Conservation (phyloP, 2,329 filamentous ascomycete genomes). For the Fusarium coicis region DNA sequence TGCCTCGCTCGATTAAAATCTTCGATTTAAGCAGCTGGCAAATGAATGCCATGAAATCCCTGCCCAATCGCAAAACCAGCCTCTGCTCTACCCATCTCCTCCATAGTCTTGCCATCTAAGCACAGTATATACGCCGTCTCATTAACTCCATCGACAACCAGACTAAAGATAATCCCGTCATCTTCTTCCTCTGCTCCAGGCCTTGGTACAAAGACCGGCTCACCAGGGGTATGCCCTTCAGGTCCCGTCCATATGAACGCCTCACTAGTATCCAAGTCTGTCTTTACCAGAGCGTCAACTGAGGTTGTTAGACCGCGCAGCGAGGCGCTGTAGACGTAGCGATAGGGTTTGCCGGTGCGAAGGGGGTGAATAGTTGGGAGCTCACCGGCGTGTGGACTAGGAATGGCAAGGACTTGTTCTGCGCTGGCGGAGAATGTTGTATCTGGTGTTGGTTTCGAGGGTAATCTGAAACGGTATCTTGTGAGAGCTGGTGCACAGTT, state of each 20-base stretch:
- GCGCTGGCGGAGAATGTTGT: slow-evolving; percentile 34
- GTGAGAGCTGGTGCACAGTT: slow-evolving; percentile 53
- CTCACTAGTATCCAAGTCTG: slow-evolving; percentile 66
- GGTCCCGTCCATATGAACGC: slow-evolving; percentile 66
- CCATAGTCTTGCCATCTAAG: slow-evolving; percentile 70
- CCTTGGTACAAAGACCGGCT: slow-evolving; percentile 72
- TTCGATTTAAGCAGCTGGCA: slow-evolving; percentile 24
- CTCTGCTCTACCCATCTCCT: slow-evolving; percentile 72
- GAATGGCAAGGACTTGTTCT: slow-evolving; percentile 57
- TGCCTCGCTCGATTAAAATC: background rate
- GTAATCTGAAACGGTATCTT: slow-evolving; percentile 57
- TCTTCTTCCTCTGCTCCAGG: slow-evolving; percentile 64
- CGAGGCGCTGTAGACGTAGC: slow-evolving; percentile 69
- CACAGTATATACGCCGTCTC: slow-evolving; percentile 73
- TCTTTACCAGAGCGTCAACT: slow-evolving; percentile 73
- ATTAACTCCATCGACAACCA: slow-evolving; percentile 71
- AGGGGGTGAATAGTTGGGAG: slow-evolving; percentile 73
- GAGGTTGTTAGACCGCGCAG: slow-evolving; percentile 69
- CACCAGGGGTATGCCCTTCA: slow-evolving; percentile 72
- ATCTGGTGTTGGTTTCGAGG: slow-evolving; percentile 26
- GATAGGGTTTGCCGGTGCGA: slow-evolving; percentile 62
- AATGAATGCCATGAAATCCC: slow-evolving; percentile 73
- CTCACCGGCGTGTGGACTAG: slow-evolving; percentile 67
- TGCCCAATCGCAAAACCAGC: slow-evolving; percentile 69
- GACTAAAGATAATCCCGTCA: slow-evolving; percentile 69